These are phyloP conservation scores for Tuber brumale DNA, from an alignment of 495 filamentous ascomycete genomes.

Conservation along the genomic window DNA sequence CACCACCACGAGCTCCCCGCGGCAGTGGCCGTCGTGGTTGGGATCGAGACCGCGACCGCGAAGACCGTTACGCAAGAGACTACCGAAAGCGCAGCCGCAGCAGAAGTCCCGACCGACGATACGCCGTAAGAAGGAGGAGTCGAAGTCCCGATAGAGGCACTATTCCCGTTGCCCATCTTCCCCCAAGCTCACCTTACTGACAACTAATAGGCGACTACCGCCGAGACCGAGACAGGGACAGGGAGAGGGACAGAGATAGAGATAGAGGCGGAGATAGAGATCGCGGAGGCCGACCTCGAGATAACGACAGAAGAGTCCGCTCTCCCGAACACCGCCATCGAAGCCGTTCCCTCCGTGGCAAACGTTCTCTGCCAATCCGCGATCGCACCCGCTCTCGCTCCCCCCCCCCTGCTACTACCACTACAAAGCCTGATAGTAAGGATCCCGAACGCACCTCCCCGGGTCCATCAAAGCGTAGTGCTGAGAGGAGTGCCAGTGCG, in stretches of 20 bases:
- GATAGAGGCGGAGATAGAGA: slow-evolving; percentile 32
- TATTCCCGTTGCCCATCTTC: neutral
- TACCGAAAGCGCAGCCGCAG: neutral
- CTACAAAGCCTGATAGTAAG: slow-evolving; percentile 44
- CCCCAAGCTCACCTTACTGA: neutral
- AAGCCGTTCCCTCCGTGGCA: slow-evolving; percentile 44
- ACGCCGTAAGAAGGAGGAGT: neutral
- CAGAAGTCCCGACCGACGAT: neutral
- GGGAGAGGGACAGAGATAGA: slow-evolving; percentile 32
- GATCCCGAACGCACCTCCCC: neutral
- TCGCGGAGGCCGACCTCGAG: slow-evolving; percentile 18
- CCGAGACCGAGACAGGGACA: slow-evolving; percentile 30
- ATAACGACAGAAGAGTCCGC: neutral
- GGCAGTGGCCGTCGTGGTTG: slow-evolving; percentile 16
- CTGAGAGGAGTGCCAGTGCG: slow-evolving; percentile 43
- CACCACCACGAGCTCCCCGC: slow-evolving; percentile 33
- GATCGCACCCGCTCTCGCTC: slow-evolving; percentile 41
- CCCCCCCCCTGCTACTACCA: slow-evolving; percentile 36
- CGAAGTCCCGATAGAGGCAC: neutral
- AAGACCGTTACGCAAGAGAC: slow-evolving; percentile 31
- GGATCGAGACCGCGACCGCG: slow-evolving; percentile 38
- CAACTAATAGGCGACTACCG: neutral
- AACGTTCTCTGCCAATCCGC: slow-evolving; percentile 31
- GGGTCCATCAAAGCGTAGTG: slow-evolving; percentile 12
- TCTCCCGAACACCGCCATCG: neutral